phyloP scores from a whole-genome alignment of 1,284 basidiomycete species.

The Cryptococcus maquisensis region DNA sequence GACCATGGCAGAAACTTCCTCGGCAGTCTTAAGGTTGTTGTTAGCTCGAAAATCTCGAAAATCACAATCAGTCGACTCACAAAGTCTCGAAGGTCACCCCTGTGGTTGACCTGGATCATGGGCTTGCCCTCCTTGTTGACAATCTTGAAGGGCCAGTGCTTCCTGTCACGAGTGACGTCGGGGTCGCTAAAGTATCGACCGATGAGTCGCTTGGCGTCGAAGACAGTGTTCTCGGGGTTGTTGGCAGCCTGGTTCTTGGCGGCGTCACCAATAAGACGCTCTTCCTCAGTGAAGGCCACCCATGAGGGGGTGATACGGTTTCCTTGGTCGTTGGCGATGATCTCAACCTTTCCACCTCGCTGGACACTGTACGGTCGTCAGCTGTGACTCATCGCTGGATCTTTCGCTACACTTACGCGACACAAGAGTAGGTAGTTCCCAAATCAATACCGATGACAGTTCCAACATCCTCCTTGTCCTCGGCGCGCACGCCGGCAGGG shows the following conservation, averaged over 20 bases:
- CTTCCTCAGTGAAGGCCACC: constrained; percentile 86
- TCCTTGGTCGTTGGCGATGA: constrained; percentile 96
- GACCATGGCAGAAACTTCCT: constrained; percentile 77
- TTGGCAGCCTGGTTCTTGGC: constrained; percentile 60
- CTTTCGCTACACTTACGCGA: constrained; percentile 48
- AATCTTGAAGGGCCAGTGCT: constrained; percentile 91
- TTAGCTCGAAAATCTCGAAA: constrained; percentile 9
- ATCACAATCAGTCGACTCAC: constrained; percentile 18
- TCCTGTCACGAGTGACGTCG: constrained; percentile 63
- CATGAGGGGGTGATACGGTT: constrained; percentile 95
- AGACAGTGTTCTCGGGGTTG: constrained; percentile 60
- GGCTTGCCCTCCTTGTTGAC: constrained; percentile 80
- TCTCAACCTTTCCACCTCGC: constrained; percentile 87
- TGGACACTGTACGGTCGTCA: constrained; percentile 62
- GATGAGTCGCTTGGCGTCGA: constrained; percentile 86
- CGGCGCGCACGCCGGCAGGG: constrained; percentile 38
- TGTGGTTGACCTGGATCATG: constrained; percentile 81
- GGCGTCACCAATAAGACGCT: constrained; percentile 69
- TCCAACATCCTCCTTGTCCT: constrained; percentile 64
- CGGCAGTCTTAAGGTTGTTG: constrained; percentile 35
- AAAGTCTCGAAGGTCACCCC: constrained; percentile 78
- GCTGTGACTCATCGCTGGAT: not conserved
- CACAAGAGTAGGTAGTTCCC: constrained; percentile 59
- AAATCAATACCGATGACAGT: constrained; percentile 76
- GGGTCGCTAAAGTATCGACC: constrained; percentile 77